Evolutionary conservation across 371 early-diverging fungal species (phyloP).

Genomic region (Umbelopsis sp.): DNA sequence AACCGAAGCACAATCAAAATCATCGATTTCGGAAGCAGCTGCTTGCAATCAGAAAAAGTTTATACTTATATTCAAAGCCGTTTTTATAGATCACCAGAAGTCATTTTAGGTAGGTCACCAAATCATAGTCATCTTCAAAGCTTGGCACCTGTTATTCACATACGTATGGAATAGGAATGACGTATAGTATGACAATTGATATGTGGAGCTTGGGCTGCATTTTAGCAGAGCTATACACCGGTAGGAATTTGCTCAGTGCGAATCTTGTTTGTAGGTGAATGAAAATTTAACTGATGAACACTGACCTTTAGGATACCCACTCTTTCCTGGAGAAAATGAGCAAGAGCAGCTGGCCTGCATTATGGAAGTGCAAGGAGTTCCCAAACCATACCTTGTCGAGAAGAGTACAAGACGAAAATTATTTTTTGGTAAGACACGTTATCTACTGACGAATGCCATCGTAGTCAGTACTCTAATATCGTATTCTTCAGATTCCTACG

Average conservation of each 20-base stretch:
- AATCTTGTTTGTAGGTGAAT: no score
- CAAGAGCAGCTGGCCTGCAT: constrained; percentile 93
- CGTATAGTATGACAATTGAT: constrained; percentile 94
- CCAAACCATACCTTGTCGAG: constrained; percentile 75
- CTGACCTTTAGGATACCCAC: constrained; percentile 68
- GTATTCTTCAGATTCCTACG: constrained; percentile 59
- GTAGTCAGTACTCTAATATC: constrained; percentile 6
- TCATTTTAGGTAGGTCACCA: constrained; percentile 75
- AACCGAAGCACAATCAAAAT: constrained; percentile 88
- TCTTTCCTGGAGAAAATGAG: constrained; percentile 98
- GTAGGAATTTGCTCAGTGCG: constrained; percentile 27
- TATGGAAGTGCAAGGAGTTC: constrained; percentile 90
- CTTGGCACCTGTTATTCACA: not conserved
- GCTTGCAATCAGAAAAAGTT: constrained; percentile 85
- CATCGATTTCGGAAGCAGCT: constrained; percentile 98
- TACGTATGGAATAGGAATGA: constrained; percentile 38
- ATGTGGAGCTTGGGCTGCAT: constrained; percentile 99
- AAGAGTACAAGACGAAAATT: constrained; percentile 76
- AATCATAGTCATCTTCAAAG: not conserved
- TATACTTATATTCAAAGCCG: constrained; percentile 98
- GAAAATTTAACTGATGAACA: no score
- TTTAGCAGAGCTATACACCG: constrained; percentile 92
- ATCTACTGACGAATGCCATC: not conserved
- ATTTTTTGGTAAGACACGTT: constrained; percentile 77
- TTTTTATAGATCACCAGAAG: constrained; percentile 98